Base-by-base conservation (phyloP, 805 yeast species). In the Diddensiella santjacobensis region DNA sequence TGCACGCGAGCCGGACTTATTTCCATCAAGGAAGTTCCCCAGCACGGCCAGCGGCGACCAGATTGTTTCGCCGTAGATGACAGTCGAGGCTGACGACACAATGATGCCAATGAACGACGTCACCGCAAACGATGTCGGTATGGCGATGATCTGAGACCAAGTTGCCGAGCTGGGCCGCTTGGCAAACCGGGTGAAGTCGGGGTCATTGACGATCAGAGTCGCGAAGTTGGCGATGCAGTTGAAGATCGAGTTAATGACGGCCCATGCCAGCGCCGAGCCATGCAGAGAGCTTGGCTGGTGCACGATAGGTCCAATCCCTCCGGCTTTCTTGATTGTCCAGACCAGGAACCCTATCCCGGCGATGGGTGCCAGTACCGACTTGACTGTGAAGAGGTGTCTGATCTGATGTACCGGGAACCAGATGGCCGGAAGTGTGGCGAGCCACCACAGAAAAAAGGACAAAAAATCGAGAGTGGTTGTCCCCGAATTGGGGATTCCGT, bases 1-100 rank as follows among this genome's bases (percentile, higher is more conserved):
- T 17, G 83, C 89, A 54, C 95, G 73, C 51, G 82, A 78, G 22
- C 90, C 68, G 36, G 59, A 49, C 19, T 55, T 53, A 36, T 53
- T 45, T 3, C 71, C 62, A 42, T 78, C 78, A 57, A 88, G 75
- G 60, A 84, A 86, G 43, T 77, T 70, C 13, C 74, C 74, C 56
- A 88, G 71, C 3, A 86, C 86, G 56, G 85, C 95, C 49, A 88
- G 69, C 4, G 96, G 96, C 45, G 84, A 78, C 96, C 96, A 88
- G 62, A 77, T 77, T 26, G 87, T 77, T 54, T 75, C 79, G 22
- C 84, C 86, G 62, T 80, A 87, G 57, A 86, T 62, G 3, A 74
- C 64, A 38, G 80, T 71, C 2, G 93, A 83, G 1, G 96, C 86
- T 5, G 95, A 83, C 22, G 95, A 81, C 19, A 88, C 87, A 51